Evolutionary conservation across 805 yeast species (phyloP), one percentile per base, ranked within the genome.

Genomic region (Metschnikowia anglica): DNA sequence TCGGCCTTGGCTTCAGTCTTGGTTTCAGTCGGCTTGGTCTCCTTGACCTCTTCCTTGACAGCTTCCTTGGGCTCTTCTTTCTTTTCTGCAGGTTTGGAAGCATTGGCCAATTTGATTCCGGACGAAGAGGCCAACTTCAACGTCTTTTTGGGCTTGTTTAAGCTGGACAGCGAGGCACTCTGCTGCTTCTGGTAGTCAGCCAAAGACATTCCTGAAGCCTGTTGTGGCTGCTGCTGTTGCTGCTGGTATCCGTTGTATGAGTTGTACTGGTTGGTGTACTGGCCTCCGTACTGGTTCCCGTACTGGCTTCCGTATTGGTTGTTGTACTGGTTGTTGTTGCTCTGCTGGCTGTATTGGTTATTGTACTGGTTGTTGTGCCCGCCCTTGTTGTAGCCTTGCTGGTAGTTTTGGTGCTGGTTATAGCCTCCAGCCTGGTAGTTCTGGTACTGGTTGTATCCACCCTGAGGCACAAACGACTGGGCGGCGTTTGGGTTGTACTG

Each of bases 111-210:
- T 63, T 82, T 84, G 56, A 83, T 79, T 43, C 83, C 80, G 7
- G 84, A 76, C 33, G 83, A 77, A 23, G 82, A 66, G 27, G 82
- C 81, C 61, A 85, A 72, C 61, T 83, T 83, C 63, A 85, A 73
- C 36, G 81, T 77, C 58, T 73, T 81, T 72, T 84, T 86, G 34
- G 85, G 83, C 60, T 77, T 76, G 56, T 69, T 72, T 53, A 69
- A 62, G 35, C 68, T 56, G 47, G 66, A 66, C 45, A 56, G 68
- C 46, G 61, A 49, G 24, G 70, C 74, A 43, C 73, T 64, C 59
- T 80, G 76, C 60, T 82, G 86, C 60, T 83, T 83, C 60, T 85
- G 83, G 68, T 80, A 88, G 52, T 87, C 95, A 41, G 88, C 95
- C 55, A 88, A 73, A 29, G 90, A 77, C 88, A 87, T 81, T 8